Conservation (phyloP, 371 early-diverging fungal genomes). For the Lichtheimia corymbifera region DNA sequence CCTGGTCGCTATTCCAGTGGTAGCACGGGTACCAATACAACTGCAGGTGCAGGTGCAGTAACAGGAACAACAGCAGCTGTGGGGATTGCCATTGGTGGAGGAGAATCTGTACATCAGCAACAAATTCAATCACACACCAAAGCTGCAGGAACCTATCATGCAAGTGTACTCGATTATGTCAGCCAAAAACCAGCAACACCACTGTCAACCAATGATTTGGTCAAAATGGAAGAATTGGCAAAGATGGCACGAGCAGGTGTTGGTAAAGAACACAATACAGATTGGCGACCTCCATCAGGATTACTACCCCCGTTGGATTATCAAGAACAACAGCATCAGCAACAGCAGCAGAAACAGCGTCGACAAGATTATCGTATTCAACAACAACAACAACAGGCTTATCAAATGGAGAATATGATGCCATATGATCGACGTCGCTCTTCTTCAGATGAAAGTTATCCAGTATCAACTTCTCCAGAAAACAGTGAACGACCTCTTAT, state of each 20-base stretch:
- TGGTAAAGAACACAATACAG: conserved; percentile 27
- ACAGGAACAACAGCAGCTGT: background rate
- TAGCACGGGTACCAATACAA: background rate
- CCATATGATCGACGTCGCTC: conserved; percentile 5
- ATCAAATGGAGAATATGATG: too few species aligned
- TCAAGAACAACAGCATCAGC: conserved; percentile 38
- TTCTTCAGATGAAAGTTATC: conserved; percentile 37
- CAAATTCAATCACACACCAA: conserved; percentile 17
- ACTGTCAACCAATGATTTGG: conserved; percentile 39
- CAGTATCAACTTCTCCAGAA: conserved; percentile 34
- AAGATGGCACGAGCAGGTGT: conserved; percentile 31
- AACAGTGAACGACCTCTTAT: conserved; percentile 38
- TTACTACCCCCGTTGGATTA: conserved; percentile 22
- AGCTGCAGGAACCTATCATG: conserved; percentile 34
- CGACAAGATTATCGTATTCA: conserved; percentile 8
- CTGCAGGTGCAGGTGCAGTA: background rate
- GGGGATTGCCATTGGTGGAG: background rate
- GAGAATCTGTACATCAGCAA: background rate
- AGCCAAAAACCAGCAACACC: conserved; percentile 48
- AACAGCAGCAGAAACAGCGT: conserved; percentile 24
- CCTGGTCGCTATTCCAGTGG: background rate
- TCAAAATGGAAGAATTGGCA: conserved; percentile 49
- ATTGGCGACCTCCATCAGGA: conserved; percentile 52
- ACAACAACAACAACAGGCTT: background rate
- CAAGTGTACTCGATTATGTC: conserved; percentile 39